phyloP scores from a whole-genome alignment of 202 grass and related monocot species.

The Panicum hallii region DNA sequence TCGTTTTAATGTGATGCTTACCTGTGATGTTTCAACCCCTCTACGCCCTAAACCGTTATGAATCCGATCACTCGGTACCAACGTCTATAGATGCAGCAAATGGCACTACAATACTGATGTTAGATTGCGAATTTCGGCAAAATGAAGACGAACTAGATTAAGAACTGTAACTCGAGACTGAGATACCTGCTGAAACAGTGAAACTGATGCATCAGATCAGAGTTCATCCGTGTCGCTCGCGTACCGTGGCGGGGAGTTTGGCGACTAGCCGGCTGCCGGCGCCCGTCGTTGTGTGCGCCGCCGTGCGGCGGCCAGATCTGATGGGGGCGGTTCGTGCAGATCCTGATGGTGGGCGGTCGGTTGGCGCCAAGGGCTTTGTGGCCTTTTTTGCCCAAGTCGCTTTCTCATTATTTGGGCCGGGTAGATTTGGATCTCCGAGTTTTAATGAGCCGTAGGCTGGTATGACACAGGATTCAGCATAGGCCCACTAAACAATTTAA shows the following conservation, averaged over 20 bases:
- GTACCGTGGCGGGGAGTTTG: background rate
- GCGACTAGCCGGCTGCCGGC: background rate
- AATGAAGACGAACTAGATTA: background rate
- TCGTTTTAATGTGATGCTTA: background rate
- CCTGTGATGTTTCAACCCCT: too few species aligned
- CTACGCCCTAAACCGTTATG: too few species aligned
- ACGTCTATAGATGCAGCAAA: background rate
- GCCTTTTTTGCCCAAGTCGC: background rate
- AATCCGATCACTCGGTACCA: too few species aligned
- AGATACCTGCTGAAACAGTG: background rate
- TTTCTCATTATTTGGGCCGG: background rate
- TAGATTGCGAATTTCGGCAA: background rate
- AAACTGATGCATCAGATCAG: background rate
- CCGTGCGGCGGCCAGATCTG: background rate
- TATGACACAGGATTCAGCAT: background rate
- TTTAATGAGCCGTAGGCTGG: background rate
- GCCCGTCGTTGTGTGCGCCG: background rate
- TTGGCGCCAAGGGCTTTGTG: too few species aligned
- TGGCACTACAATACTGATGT: background rate
- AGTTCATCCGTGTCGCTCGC: background rate
- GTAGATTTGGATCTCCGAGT: too few species aligned
- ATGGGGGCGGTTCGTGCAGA: background rate
- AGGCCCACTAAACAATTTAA: background rate
- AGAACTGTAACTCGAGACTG: background rate
- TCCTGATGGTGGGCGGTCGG: too few species aligned